Percentiles rank a stretch among this genome's conserved stretches.
phyloP scores from a whole-genome alignment of 768 basidiomycete species.

The Phylloporus sp. region DNA sequence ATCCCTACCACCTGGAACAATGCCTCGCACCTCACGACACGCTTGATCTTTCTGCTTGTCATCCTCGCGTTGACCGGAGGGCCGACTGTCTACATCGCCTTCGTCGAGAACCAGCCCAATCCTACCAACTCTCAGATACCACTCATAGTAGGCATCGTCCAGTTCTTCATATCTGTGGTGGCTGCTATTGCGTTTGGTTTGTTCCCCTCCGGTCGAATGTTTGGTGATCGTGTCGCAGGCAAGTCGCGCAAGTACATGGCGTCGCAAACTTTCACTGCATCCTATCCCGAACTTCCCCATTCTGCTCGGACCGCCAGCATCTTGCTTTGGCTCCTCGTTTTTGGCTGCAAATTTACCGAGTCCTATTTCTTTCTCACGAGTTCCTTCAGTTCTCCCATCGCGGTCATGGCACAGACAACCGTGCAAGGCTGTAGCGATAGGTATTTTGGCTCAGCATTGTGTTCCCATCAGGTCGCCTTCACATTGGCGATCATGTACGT shows the following conservation, averaged over 20 bases:
- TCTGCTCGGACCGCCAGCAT: constrained; percentile 80
- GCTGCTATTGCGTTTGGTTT: constrained; percentile 81
- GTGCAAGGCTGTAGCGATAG: constrained; percentile 88
- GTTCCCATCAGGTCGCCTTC: constrained; percentile 91
- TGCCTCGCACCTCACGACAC: constrained; percentile 92
- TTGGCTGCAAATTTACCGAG: constrained; percentile 94
- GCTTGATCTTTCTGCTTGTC: constrained; percentile 86
- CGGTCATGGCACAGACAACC: constrained; percentile 94
- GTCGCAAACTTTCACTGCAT: constrained; percentile 97
- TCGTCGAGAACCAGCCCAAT: constrained; percentile 64
- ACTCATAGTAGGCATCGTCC: constrained; percentile 88
- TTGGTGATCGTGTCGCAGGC: constrained; percentile 96
- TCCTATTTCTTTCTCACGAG: constrained; percentile 98
- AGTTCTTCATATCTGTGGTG: constrained; percentile 87
- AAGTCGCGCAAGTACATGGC: constrained; percentile 99
- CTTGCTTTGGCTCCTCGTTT: constrained; percentile 85
- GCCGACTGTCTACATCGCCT: constrained; percentile 90
- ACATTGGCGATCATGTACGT: constrained; percentile 97
- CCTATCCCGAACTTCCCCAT: constrained; percentile 78
- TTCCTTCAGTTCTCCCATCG: constrained; percentile 95
- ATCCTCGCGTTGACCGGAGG: constrained; percentile 90
- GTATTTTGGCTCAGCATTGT: constrained; percentile 75
- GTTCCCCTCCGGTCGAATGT: constrained; percentile 96
- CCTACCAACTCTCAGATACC: constrained; percentile 60
- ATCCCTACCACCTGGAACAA: constrained; percentile 99